Evolutionary conservation across 768 basidiomycete species (phyloP).

Genomic region (Coprinopsis marcescibilis): DNA sequence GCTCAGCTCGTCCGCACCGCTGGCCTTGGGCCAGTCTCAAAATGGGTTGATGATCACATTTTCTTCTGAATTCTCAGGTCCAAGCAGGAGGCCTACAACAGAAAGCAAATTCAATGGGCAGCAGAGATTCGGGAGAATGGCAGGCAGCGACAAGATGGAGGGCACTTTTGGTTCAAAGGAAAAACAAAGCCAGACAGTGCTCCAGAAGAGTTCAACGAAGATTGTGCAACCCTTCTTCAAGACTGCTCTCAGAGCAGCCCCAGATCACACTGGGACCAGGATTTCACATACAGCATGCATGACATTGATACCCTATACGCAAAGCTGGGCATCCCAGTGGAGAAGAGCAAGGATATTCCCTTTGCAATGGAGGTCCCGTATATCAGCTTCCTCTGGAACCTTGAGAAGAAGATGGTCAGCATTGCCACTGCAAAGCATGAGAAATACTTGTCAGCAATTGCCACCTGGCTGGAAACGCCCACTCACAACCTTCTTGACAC

Average conservation of each 20-base stretch:
- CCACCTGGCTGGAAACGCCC: constrained; percentile 12
- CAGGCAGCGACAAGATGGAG: constrained; percentile 3
- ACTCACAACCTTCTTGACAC: constrained; percentile 26
- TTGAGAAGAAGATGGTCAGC: constrained; percentile 7
- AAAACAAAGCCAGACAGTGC: constrained; percentile 8
- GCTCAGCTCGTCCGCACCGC: constrained; percentile 16
- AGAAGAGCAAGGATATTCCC: constrained; percentile 13
- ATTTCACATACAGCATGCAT: constrained; percentile 11
- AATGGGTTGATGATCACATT: constrained; percentile 29
- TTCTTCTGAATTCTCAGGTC: constrained; percentile 22
- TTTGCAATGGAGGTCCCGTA: constrained; percentile 12
- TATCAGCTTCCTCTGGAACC: constrained; percentile 19
- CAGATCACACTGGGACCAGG: constrained; percentile 15
- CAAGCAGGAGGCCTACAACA: constrained; percentile 21
- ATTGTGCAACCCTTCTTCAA: constrained; percentile 14
- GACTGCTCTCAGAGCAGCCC: constrained; percentile 19
- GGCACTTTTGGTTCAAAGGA: constrained; percentile 20
- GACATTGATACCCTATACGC: constrained; percentile 29
- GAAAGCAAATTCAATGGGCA: constrained; percentile 5
- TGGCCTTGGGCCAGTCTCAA: constrained; percentile 24
- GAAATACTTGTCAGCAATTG: constrained; percentile 22
- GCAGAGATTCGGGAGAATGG: constrained; percentile 8
- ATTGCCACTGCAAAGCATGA: constrained; percentile 7
- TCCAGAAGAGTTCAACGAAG: constrained; percentile 25
- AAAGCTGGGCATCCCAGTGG: constrained; percentile 20